Conservation (phyloP, 441 rosid species). For the Bruguiera hainesii region DNA sequence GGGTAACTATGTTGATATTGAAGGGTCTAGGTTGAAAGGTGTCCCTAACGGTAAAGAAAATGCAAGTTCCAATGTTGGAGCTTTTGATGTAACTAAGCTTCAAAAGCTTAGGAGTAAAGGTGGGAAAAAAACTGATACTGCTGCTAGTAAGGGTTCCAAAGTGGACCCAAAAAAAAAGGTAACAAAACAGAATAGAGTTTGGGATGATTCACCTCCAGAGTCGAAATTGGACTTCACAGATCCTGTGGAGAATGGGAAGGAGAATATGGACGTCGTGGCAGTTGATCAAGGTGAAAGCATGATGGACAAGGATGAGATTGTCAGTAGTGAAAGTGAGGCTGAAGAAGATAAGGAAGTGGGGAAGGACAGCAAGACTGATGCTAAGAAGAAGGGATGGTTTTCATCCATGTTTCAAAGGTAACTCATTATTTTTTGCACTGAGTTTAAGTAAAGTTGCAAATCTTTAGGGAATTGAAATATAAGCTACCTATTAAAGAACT, state of each 20-base stretch:
- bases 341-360: constrained; percentile 57
- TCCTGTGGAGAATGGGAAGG: constrained; percentile 51
- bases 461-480: constrained; percentile 3
- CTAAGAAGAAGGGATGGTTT: constrained; percentile 91
- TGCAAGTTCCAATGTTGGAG: constrained; percentile 56
- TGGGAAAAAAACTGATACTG: constrained; percentile 73
- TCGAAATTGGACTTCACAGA: constrained; percentile 82
- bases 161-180: constrained; percentile 71
- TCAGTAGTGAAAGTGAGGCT: constrained; percentile 79
- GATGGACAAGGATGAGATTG: constrained; percentile 95
- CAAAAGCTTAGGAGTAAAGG: constrained; percentile 80
- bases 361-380: constrained; percentile 60
- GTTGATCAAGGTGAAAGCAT: constrained; percentile 93
- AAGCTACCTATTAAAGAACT: background rate
- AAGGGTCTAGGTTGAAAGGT: constrained; percentile 43
- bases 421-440: background rate
- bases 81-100: constrained; percentile 90
- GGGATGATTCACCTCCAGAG: constrained; percentile 77
- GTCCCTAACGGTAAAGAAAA: constrained; percentile 78
- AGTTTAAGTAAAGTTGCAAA: background rate
- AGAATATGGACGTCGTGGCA: constrained; percentile 54
- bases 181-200: constrained; percentile 84
- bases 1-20: constrained; percentile 34
- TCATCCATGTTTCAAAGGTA: constrained; percentile 97
- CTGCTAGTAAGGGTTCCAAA: constrained; percentile 64